Evolutionary conservation across 1,139 yeast species (phyloP), one percentile per base, ranked within the genome.

Genomic region (Protomyces lactucae-debilis): DNA sequence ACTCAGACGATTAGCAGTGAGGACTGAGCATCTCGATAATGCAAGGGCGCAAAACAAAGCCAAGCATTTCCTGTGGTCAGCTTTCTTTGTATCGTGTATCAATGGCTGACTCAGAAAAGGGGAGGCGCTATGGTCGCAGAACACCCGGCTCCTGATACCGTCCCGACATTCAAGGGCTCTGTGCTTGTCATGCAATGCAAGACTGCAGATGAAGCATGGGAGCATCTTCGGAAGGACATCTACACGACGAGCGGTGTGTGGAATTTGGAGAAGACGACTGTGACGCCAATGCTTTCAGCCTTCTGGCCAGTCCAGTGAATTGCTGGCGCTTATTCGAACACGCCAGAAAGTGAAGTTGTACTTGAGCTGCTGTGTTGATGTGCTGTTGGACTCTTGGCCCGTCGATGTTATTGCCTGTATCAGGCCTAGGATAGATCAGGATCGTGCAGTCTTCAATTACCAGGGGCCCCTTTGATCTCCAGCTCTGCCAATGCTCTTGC

Each of bases 241-340:
- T 88, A 85, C 75, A 82, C 83, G 69, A 78, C 77, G 69, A 78
- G 80, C 37, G 93, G 91, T 0, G 82, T 88, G 66, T 88, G 96
- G 96, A 95, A 88, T 73, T 72, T 87, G 67, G 83, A 84, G 54
- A 59, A 59, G 57, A 59, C 63, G 45, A 55, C 63, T n/a, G 52
- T 59, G 9, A 52, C 55, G 8, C 55, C 55, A 23, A 35, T 52
- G 53, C 53, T 51, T 12, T 16, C 48, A 6, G 48, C 48, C 3
- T 43, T 43, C 18, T 43, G 48, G 25, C 48, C 48, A 4, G 48
- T 18, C 16, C 43, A 37, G 43, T 37, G 3, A 37, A 4, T 3
- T 5, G 14, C 9, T 37, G 16, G 32, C 2, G 32, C 32, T 28
- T 2, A 21, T 21, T 21, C 3, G 23, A 21, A 21, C 3, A 2